phyloP scores from a whole-genome alignment of 805 yeast species.

The Starmerella khaoyaiensis region DNA sequence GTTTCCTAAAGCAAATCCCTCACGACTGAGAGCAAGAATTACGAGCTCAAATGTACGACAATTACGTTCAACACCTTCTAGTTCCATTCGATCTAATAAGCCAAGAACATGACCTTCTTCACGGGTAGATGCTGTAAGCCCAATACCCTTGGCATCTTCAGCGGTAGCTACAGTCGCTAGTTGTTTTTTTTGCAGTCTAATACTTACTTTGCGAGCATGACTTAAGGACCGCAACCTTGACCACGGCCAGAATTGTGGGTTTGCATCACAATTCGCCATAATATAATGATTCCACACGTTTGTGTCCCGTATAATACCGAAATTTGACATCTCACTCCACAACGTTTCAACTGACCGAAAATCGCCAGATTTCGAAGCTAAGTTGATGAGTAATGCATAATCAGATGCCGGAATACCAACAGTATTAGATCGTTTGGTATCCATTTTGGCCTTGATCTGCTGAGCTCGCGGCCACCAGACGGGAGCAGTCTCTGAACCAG shows the following conservation, averaged over 20 bases:
- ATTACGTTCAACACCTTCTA: conserved; percentile 25
- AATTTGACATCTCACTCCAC: conserved; percentile 22
- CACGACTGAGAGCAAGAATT: conserved; percentile 25
- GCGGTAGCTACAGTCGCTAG: neutral
- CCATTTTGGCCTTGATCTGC: conserved; percentile 16
- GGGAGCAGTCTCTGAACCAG: conserved; percentile 15
- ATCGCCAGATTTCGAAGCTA: conserved; percentile 23
- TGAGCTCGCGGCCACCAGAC: conserved; percentile 21
- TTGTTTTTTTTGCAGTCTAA: neutral
- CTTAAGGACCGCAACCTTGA: conserved; percentile 6
- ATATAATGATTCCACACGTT: conserved; percentile 29
- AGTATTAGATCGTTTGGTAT: conserved; percentile 6
- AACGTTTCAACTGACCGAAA: conserved; percentile 17
- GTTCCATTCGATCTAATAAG: conserved; percentile 12
- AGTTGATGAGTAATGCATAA: conserved; percentile 22
- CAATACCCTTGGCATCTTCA: neutral
- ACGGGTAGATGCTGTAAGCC: neutral
- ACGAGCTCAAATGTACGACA: conserved; percentile 27
- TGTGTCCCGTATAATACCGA: conserved; percentile 18
- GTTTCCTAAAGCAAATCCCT: conserved; percentile 1
- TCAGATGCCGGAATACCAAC: conserved; percentile 17
- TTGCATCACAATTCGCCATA: conserved; percentile 24
- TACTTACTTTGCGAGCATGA: neutral
- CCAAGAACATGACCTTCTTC: neutral
- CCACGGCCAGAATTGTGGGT: conserved; percentile 24